phyloP scores from a whole-genome alignment of 2,329 filamentous ascomycete species.

The Tolypocladium nubicola region DNA sequence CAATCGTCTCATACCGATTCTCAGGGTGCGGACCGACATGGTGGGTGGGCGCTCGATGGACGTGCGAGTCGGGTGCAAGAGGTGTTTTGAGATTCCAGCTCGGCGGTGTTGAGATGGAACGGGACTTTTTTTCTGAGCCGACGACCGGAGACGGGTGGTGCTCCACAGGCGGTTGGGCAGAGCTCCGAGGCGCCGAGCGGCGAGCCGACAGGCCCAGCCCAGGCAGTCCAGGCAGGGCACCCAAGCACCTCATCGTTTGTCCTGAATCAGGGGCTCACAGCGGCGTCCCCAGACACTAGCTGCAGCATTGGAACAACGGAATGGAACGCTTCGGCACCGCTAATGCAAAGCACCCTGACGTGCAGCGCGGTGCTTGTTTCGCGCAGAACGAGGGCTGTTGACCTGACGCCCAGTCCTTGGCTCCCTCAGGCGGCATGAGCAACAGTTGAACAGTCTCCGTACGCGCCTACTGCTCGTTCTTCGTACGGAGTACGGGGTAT shows the following conservation, averaged over 20 bases:
- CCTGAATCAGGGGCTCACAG: not conserved
- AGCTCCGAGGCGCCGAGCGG: not conserved
- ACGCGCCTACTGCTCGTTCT: too few relatives aligned
- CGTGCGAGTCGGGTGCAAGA: not conserved
- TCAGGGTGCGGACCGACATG: slow-evolving; percentile 31
- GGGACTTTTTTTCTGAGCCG: not conserved
- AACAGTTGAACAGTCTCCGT: too few relatives aligned
- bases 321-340: not conserved
- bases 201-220: not conserved
- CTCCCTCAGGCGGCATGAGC: too few relatives aligned
- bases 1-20: slow-evolving; percentile 23
- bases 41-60: slow-evolving; percentile 10
- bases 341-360: not conserved
- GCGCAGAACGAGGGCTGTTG: not conserved
- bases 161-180: not conserved
- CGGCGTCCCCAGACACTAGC: not conserved
- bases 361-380: not conserved
- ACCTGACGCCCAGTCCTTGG: too few relatives aligned
- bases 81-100: not conserved
- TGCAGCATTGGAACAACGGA: not conserved
- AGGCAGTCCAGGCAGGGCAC: too few relatives aligned
- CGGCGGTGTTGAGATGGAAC: not conserved
- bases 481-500: too few relatives aligned
- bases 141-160: not conserved
- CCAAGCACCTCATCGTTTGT: too few relatives aligned